These are phyloP conservation scores for Erucastrum elatum DNA, from an alignment of 345 rosid genomes.

Conservation along the genomic window DNA sequence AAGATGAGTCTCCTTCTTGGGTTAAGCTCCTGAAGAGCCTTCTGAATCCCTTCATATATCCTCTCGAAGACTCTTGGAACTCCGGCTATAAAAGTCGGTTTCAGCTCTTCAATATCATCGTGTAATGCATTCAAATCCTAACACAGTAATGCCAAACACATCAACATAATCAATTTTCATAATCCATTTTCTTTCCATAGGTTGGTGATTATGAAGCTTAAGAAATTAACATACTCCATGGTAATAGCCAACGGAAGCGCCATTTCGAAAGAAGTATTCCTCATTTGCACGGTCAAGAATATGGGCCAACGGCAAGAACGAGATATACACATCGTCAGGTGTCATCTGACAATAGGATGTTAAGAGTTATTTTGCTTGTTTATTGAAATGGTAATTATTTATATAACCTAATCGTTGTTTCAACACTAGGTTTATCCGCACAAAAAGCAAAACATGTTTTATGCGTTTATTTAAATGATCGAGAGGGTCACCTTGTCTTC, in stretches of 20 bases:
- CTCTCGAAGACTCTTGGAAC: conserved; percentile 93
- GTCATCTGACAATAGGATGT: conserved; percentile 61
- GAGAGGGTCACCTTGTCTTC: conserved; percentile 70
- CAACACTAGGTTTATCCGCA: background rate
- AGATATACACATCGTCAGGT: conserved; percentile 76
- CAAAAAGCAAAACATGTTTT: background rate
- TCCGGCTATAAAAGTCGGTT: conserved; percentile 87
- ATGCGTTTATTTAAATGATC: background rate
- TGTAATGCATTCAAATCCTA: conserved; percentile 82
- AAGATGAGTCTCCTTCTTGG: conserved; percentile 67
- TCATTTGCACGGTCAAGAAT: conserved; percentile 81
- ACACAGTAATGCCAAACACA: background rate
- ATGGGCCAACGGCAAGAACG: conserved; percentile 97
- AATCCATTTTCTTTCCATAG: background rate
- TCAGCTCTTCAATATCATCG: conserved; percentile 80
- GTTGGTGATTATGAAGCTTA: background rate
- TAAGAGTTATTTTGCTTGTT: background rate
- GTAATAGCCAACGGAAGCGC: conserved; percentile 94
- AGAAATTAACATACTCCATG: conserved; percentile 68
- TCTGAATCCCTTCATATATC: conserved; percentile 70
- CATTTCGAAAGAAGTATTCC: conserved; percentile 80
- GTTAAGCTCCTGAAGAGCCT: conserved; percentile 70
- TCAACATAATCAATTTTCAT: background rate
- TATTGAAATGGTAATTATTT: background rate
- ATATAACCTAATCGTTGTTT: background rate